Percentiles rank a stretch among this genome's conserved stretches.
These are phyloP conservation scores for Trichoderma atrobrunneum DNA, from an alignment of 2,329 filamentous ascomycete genomes.

Conservation along the genomic window DNA sequence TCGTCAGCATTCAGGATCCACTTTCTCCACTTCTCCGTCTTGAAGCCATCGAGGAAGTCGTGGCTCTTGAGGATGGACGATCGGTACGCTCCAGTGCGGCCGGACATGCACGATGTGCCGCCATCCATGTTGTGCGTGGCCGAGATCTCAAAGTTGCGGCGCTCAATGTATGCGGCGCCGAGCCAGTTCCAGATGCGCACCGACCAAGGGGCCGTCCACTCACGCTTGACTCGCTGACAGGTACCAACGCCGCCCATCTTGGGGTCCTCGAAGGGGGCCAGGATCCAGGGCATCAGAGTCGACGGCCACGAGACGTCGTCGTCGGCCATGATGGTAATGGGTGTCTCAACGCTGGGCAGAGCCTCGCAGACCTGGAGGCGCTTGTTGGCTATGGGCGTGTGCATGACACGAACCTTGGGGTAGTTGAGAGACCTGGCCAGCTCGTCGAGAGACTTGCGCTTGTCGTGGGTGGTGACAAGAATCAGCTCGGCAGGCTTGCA, in stretches of 20 bases:
- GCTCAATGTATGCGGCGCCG: conserved; percentile 86
- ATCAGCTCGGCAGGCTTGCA: conserved; percentile 71
- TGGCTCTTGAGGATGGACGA: conserved; percentile 83
- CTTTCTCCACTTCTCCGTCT: conserved; percentile 83
- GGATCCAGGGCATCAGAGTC: conserved; percentile 83
- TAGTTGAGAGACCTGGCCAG: conserved; percentile 61
- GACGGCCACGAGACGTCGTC: conserved; percentile 93
- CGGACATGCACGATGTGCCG: conserved; percentile 94
- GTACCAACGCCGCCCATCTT: conserved; percentile 88
- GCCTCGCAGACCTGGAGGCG: conserved; percentile 89
- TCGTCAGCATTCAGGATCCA: conserved; percentile 94
- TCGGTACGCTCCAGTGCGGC: conserved; percentile 87
- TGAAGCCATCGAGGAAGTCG: conserved; percentile 84
- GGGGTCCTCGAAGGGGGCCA: conserved; percentile 85
- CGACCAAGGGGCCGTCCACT: conserved; percentile 56
- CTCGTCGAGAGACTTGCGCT: conserved; percentile 64
- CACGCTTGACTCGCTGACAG: conserved; percentile 78
- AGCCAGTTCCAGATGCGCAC: conserved; percentile 81
- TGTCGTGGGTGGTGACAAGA: conserved; percentile 82
- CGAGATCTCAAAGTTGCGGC: conserved; percentile 94
- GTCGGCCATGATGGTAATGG: conserved; percentile 88
- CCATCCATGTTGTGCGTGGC: conserved; percentile 94
- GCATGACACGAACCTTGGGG: conserved; percentile 69
- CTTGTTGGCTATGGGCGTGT: conserved; percentile 87
- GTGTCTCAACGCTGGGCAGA: conserved; percentile 77